These are phyloP conservation scores for Spencermartinsiella ligniputridi DNA, from an alignment of 1,139 yeast species.

Conservation along the genomic window DNA sequence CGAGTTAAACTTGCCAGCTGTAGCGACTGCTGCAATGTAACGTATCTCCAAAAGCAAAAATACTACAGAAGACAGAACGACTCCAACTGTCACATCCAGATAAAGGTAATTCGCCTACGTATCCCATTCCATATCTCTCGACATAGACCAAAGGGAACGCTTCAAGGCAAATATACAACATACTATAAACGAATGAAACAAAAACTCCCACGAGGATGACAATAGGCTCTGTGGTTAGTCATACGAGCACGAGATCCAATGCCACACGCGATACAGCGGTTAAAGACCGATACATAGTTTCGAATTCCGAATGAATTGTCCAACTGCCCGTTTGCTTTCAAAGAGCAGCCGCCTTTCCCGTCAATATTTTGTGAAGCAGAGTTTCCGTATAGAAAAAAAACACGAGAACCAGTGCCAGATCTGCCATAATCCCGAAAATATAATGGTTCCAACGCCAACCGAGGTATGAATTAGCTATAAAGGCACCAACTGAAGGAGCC, in stretches of 20 bases:
- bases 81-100: slow-evolving; percentile 43
- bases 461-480: slow-evolving; percentile 30
- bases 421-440: slow-evolving; percentile 47
- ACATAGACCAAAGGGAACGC: slow-evolving; percentile 53
- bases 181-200: slow-evolving; percentile 39
- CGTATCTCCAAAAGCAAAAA: not conserved
- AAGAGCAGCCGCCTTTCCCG: slow-evolving; percentile 43
- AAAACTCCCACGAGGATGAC: not conserved
- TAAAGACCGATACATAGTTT: slow-evolving; percentile 28
- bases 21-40: not conserved
- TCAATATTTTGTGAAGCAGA: slow-evolving; percentile 42
- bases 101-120: slow-evolving; percentile 45
- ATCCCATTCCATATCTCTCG: slow-evolving; percentile 42
- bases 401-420: slow-evolving; percentile 32
- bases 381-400: slow-evolving; percentile 62
- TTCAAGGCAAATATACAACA: slow-evolving; percentile 55
- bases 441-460: slow-evolving; percentile 60
- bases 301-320: not conserved
- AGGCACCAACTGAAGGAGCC: slow-evolving; percentile 50
- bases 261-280: slow-evolving; percentile 39
- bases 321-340: slow-evolving; percentile 41
- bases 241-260: slow-evolving; percentile 40
- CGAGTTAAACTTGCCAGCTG: slow-evolving; percentile 37
- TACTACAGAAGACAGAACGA: slow-evolving; percentile 22
- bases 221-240: slow-evolving; percentile 35